Evolutionary conservation across 208 protist species (phyloP), one percentile per base, ranked within the genome.

Genomic region (Trypanosomatidae sp.): DNA sequence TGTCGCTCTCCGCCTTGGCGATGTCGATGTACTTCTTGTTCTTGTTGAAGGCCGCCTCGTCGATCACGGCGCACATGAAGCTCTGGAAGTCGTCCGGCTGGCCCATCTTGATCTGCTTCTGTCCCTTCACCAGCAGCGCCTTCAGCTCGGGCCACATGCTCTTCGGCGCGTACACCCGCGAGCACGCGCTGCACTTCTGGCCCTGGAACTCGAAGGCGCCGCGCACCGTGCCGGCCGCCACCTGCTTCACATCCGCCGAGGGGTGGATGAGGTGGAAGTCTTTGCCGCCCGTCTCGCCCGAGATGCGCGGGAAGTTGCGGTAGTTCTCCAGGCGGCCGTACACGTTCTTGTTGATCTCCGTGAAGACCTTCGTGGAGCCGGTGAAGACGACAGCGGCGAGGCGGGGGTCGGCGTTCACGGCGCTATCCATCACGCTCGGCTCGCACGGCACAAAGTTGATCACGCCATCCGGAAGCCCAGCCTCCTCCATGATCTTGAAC

Each of bases 211-310:
- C 98, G 84, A 99, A 99, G 13, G 98, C 88, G 10, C 83, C 94
- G 58, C 98, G 93, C 1, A 99, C 46, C 7, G 97, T 98, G 43
- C 75, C 59, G 50, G 93, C 91, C 0, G 97, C 90, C 33, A 92
- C 87, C 13, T 86, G 75, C 65, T 91, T 91, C 49, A 99, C 49
- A 76, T 99, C 89, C 25, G 92, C 92, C 25, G 88, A 90, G 15
- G 91, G 83, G 85, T 99, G 98, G 19, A 99, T 72, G 12, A 99
- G 80, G 74, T 99, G 97, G 84, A 99, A 99, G 82, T 99, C 98
- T 85, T 99, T 99, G 59, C 95, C 96, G 59, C 95, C 98, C 41
- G 97, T 99, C 88, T 99, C 98, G 49, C 98, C 98, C 19, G 98
- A 97, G 49, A 99, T 91, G 58, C 97, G 87, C 13, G 98, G 98